A percentile compares a stretch with the other conserved stretches of the same genome.
These are phyloP conservation scores for Fraxinus nigra DNA, from an alignment of 305 asterid genomes.

Conservation along the genomic window DNA sequence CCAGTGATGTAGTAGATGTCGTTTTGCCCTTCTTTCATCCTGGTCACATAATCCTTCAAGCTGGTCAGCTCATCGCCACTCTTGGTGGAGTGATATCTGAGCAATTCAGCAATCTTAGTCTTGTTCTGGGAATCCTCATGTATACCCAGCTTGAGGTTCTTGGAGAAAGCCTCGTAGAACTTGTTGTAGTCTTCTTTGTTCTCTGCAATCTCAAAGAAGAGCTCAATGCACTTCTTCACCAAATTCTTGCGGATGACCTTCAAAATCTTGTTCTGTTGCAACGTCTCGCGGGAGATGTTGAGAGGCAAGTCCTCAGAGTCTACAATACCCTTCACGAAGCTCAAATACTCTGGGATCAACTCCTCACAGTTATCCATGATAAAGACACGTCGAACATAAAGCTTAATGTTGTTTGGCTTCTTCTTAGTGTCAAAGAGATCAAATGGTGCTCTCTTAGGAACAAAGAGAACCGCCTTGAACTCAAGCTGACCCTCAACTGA, in stretches of 20 bases:
- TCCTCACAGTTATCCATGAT: not conserved
- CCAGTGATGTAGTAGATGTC: not conserved
- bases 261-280: not conserved
- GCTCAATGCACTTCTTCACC: not conserved
- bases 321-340: not conserved
- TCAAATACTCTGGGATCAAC: not conserved
- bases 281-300: not conserved
- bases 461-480: not conserved
- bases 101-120: not conserved
- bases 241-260: not conserved
- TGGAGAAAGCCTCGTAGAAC: not conserved
- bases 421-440: not conserved
- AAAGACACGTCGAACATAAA: not conserved
- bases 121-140: not conserved
- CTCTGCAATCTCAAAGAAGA: not conserved
- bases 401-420: not conserved
- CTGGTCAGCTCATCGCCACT: not conserved
- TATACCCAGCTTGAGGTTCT: not conserved
- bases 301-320: not conserved
- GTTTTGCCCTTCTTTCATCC: not conserved
- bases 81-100: not conserved
- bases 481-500: not conserved
- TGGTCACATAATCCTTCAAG: not conserved
- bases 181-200: not conserved
- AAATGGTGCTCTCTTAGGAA: not conserved